Evolutionary conservation across 805 yeast genomes (phyloP).

Genomic region (Candida golubevii): DNA sequence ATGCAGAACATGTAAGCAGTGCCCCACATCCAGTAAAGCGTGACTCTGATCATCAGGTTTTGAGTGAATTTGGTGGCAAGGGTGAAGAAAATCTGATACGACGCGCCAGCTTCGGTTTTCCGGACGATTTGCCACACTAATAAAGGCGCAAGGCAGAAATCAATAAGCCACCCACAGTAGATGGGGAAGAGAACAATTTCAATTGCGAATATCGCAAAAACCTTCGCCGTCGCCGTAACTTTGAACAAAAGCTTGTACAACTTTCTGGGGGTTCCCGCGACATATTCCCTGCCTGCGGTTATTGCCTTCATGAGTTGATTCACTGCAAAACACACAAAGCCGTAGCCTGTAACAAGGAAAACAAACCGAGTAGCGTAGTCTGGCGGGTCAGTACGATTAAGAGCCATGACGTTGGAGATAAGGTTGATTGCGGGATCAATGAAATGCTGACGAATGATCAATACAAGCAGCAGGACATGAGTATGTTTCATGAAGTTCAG

Average conservation of each 20-base stretch:
- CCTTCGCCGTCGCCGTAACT: constrained; percentile 62
- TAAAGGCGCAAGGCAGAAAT: constrained; percentile 62
- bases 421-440: constrained; percentile 3
- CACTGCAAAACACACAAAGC: constrained; percentile 21
- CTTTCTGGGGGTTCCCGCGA: constrained; percentile 47
- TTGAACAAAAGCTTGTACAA: constrained; percentile 52
- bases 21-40: constrained; percentile 62
- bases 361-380: constrained; percentile 35
- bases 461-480: background rate
- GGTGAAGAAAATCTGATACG: constrained; percentile 22
- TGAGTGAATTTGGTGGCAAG: constrained; percentile 17
- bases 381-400: constrained; percentile 21
- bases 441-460: background rate
- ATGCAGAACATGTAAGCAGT: constrained; percentile 83
- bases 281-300: constrained; percentile 36
- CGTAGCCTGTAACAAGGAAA: constrained; percentile 34
- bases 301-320: constrained; percentile 29
- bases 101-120: constrained; percentile 2
- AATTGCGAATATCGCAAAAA: constrained; percentile 65
- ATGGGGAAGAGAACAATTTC: constrained; percentile 86
- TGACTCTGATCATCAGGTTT: constrained; percentile 17
- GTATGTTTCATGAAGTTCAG: background rate
- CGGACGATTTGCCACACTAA: constrained; percentile 17
- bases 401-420: background rate
- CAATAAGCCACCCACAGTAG: constrained; percentile 76